Evolutionary conservation across 139 green algal genomes (phyloP).

Genomic region (Chlorella sp.): DNA sequence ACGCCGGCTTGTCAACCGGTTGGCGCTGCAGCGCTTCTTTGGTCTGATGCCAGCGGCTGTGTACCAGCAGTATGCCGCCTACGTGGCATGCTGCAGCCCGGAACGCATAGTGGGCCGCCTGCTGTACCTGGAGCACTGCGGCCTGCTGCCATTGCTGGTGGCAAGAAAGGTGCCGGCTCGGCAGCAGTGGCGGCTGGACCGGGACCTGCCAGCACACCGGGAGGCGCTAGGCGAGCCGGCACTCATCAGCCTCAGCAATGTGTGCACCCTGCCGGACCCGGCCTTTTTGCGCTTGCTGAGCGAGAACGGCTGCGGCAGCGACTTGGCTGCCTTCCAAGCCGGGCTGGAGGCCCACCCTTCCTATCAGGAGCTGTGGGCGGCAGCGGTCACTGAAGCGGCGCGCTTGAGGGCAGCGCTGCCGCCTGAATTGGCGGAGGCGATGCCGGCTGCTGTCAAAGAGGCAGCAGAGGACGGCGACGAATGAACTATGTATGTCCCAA

Average conservation of each 20-base stretch:
- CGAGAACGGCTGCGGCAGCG: too few relatives aligned
- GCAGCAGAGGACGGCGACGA: too few relatives aligned
- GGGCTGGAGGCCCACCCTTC: too few relatives aligned
- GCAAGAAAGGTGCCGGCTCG: not conserved
- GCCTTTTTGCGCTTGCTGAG: not conserved
- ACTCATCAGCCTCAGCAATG: not conserved
- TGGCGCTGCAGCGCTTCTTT: constrained; percentile 12
- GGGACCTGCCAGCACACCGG: not conserved
- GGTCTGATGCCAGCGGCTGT: not conserved
- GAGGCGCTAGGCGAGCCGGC: not conserved
- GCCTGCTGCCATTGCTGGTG: constrained; percentile 17
- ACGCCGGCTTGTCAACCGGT: not conserved
- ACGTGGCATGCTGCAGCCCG: not conserved
- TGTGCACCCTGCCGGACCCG: not conserved
- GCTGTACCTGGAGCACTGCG: constrained; percentile 14
- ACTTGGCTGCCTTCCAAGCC: too few relatives aligned
- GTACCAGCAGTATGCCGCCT: not conserved
- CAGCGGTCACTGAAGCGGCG: not conserved
- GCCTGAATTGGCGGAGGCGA: too few relatives aligned
- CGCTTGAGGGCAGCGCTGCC: too few relatives aligned
- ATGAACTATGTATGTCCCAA: too few relatives aligned
- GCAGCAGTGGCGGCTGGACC: constrained; percentile 9
- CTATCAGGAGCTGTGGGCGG: not conserved
- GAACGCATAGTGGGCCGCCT: not conserved
- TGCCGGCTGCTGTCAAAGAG: too few relatives aligned